Percentiles rank a stretch among this genome's conserved stretches.
Evolutionary conservation across 768 basidiomycete genomes (phyloP).

Genomic region (Lenzites betulinus): DNA sequence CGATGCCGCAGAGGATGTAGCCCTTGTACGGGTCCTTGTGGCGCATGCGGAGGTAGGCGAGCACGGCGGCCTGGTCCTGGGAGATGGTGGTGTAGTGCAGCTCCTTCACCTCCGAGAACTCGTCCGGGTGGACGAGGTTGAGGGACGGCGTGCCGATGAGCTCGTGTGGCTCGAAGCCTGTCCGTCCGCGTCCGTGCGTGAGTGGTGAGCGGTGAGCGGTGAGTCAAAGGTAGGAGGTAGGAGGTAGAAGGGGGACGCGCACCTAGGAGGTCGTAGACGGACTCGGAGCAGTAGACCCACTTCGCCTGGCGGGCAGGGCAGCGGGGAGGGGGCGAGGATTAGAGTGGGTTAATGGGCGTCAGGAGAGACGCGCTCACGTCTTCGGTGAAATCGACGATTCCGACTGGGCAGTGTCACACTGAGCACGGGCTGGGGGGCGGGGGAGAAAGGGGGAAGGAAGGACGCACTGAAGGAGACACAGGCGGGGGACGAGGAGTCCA

Average conservation of each 20-base stretch:
- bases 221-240: not conserved
- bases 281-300: constrained; percentile 34
- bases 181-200: too few relatives aligned
- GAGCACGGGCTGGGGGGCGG: not conserved
- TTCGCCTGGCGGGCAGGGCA: constrained; percentile 25
- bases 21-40: constrained; percentile 81
- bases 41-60: constrained; percentile 76
- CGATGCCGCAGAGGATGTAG: constrained; percentile 73
- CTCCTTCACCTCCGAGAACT: constrained; percentile 62
- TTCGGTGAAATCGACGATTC: constrained; percentile 79
- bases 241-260: not conserved
- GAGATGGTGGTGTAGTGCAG: constrained; percentile 78
- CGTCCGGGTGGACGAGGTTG: constrained; percentile 81
- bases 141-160: constrained; percentile 68
- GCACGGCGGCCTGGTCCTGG: constrained; percentile 77
- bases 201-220: not conserved
- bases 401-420: constrained; percentile 47
- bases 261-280: constrained; percentile 32
- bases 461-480: constrained; percentile 78
- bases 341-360: constrained; percentile 10
- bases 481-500: constrained; percentile 39
- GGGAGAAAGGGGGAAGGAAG: constrained; percentile 4
- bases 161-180: constrained; percentile 76
- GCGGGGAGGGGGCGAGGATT: constrained; percentile 12
- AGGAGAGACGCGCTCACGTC: constrained; percentile 46